phyloP scores from a whole-genome alignment of 495 filamentous ascomycete genomes.

The Symbiotaphrina buchneri region DNA sequence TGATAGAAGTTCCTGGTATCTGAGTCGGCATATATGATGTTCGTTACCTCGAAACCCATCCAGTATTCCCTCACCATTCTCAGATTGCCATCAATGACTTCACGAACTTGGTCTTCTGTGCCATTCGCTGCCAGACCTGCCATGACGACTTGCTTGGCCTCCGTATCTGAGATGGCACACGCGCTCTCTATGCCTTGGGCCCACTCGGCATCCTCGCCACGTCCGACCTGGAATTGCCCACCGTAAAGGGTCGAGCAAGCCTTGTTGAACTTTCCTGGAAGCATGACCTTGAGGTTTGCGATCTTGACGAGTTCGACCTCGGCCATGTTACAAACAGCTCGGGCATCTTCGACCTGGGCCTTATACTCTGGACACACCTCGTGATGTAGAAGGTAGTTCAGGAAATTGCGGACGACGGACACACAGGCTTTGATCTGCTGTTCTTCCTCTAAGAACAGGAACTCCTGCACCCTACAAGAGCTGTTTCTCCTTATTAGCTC shows the following conservation, averaged over 20 bases:
- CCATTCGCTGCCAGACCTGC: constrained; percentile 15
- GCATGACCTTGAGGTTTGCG: constrained; percentile 17
- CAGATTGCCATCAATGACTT: constrained; percentile 6
- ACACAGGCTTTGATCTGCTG: constrained; percentile 26
- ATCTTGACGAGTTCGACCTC: constrained; percentile 39
- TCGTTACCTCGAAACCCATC: constrained; percentile 32
- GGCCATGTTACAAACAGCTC: constrained; percentile 42
- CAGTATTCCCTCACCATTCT: constrained; percentile 16
- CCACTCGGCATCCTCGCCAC: constrained; percentile 15
- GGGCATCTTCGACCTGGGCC: constrained; percentile 39
- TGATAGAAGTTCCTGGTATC: constrained; percentile 21
- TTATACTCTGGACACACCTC: constrained; percentile 66
- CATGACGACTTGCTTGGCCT: constrained; percentile 16
- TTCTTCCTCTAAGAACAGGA: constrained; percentile 21
- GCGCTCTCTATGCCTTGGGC: constrained; percentile 8
- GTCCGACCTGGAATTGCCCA: constrained; percentile 18
- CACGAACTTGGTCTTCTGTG: constrained; percentile 4
- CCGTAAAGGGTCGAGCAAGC: constrained; percentile 36
- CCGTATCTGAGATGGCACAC: constrained; percentile 8
- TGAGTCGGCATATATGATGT: constrained; percentile 18
- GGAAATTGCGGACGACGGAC: constrained; percentile 57
- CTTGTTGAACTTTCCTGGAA: constrained; percentile 61
- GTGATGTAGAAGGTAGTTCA: constrained; percentile 70
- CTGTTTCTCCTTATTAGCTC: constrained; percentile 3
- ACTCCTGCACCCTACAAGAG: constrained; percentile 20